Conservation (phyloP, 2,329 filamentous ascomycete genomes). For the Lasiodiplodia citricola region DNA sequence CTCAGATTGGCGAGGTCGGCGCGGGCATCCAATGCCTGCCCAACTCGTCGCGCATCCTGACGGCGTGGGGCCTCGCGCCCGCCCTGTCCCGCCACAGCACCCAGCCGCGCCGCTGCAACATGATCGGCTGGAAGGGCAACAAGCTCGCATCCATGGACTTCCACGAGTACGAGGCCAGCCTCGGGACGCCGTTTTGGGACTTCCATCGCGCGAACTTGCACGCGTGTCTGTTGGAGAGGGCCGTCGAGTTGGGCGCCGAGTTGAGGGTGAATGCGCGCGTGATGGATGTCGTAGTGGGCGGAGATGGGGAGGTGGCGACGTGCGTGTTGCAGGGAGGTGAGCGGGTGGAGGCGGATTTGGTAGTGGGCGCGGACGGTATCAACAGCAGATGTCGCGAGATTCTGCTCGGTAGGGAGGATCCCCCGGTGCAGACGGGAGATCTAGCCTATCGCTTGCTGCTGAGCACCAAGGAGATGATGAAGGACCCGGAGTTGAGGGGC, state of each 20-base stretch:
- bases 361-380: slow-evolving; percentile 58
- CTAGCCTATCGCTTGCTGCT: slow-evolving; percentile 57
- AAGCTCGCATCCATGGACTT: slow-evolving; percentile 57
- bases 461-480: slow-evolving; percentile 51
- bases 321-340: slow-evolving; percentile 48
- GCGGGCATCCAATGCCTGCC: slow-evolving; percentile 59
- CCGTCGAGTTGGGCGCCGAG: slow-evolving; percentile 54
- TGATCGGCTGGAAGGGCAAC: slow-evolving; percentile 60
- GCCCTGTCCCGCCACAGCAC: slow-evolving; percentile 51
- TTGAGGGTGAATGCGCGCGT: slow-evolving; percentile 55
- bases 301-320: slow-evolving; percentile 43
- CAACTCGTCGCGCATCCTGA: slow-evolving; percentile 55
- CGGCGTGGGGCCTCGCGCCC: slow-evolving; percentile 56
- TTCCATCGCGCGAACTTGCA: slow-evolving; percentile 62
- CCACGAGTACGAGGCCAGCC: slow-evolving; percentile 46
- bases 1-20: slow-evolving; percentile 55
- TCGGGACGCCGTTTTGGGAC: slow-evolving; percentile 57
- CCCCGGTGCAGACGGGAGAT: slow-evolving; percentile 57
- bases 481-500: slow-evolving; percentile 52
- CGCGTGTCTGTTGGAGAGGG: slow-evolving; percentile 53
- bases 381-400: slow-evolving; percentile 52
- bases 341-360: slow-evolving; percentile 43
- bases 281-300: slow-evolving; percentile 44
- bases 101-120: slow-evolving; percentile 51
- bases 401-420: slow-evolving; percentile 52